Base-by-base conservation (phyloP, 345 rosid species). In the Sonneratia alba region DNA sequence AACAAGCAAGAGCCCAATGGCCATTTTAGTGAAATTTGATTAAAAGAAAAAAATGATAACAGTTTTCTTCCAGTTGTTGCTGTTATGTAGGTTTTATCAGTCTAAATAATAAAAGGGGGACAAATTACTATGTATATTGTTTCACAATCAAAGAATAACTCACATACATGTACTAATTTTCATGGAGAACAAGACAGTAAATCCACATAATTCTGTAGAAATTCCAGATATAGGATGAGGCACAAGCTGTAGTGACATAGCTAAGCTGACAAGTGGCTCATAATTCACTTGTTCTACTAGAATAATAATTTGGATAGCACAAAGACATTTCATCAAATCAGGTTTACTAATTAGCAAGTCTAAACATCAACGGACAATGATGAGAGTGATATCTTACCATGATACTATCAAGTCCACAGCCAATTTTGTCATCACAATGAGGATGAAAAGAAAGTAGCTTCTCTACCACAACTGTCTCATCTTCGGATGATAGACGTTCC, bases 361-460 rank as follows among this genome's bases (percentile, higher is more conserved):
- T 37, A 21, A 37, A 14, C 40, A 66, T 45, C 36, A 3, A 1
- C 22, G n/a, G 21, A 68, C 19, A 45, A 42, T 32, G 40, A 70
- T 14, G 24, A 49, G 37, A 53, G 1, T 34, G 37, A 49, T 48
- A 22, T 12, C 81, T 75, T 79, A 89, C 97, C 97, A 91, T 89
- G 56, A 89, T 81, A 66, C 79, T 83, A 77, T 88, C 89, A 73
- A 88, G 80, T 66, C 96, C 96, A 43, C 89, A 85, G 56, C 96
- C 97, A 73, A 89, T 81, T 87, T 89, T 89, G 76, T 91, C 97
- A 67, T 83, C 86, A 73, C 85, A 81, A 70, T 79, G 86, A 9
- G 90, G 91, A 80, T 91, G 96, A 78, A 81, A 75, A 62, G 80
- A 75, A 73, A 91, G 96, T 81, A 91, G 90, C 86, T 78, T 88